Conservation (phyloP, 1,139 yeast species). For the Chernovozyma aurita region DNA sequence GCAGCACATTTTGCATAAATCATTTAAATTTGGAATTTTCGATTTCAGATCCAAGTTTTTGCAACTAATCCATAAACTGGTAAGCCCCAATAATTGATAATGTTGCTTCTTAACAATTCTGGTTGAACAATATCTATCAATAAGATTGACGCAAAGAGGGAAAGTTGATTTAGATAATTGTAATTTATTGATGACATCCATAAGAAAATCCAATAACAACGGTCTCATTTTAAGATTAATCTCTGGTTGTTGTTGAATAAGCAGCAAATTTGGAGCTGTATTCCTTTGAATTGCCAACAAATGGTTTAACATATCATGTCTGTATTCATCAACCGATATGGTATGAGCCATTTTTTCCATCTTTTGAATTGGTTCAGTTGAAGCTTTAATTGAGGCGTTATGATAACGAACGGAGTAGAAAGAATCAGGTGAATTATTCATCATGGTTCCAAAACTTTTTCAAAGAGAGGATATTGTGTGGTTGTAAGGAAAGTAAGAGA, state of each 20-base stretch:
- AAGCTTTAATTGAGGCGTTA: slow-evolving; percentile 29
- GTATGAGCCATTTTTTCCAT: slow-evolving; percentile 43
- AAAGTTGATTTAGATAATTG: slow-evolving; percentile 48
- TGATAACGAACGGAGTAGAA: slow-evolving; percentile 34
- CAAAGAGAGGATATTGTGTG: too few relatives aligned
- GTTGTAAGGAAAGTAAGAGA: too few relatives aligned
- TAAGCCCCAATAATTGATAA: slow-evolving; percentile 64
- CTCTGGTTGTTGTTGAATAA: slow-evolving; percentile 50
- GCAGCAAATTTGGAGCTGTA: slow-evolving; percentile 33
- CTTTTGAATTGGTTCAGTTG: slow-evolving; percentile 29
- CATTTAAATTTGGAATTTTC: slow-evolving; percentile 56
- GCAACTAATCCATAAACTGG: slow-evolving; percentile 71
- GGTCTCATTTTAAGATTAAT: slow-evolving; percentile 49
- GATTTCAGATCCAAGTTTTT: slow-evolving; percentile 68
- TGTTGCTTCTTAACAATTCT: slow-evolving; percentile 50
- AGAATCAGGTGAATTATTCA: slow-evolving; percentile 29
- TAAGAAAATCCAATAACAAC: slow-evolving; percentile 45
- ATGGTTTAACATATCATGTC: slow-evolving; percentile 38
- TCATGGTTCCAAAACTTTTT: too few relatives aligned
- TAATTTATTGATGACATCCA: slow-evolving; percentile 50
- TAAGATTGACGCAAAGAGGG: slow-evolving; percentile 49
- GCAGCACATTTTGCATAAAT: slow-evolving; percentile 58
- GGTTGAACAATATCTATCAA: slow-evolving; percentile 50
- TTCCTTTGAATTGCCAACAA: slow-evolving; percentile 29
- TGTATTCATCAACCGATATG: slow-evolving; percentile 34